Evolutionary conservation across 1,139 yeast genomes (phyloP), one percentile per base, ranked within the genome.

Genomic region (Yamadazyma membranifaciens): DNA sequence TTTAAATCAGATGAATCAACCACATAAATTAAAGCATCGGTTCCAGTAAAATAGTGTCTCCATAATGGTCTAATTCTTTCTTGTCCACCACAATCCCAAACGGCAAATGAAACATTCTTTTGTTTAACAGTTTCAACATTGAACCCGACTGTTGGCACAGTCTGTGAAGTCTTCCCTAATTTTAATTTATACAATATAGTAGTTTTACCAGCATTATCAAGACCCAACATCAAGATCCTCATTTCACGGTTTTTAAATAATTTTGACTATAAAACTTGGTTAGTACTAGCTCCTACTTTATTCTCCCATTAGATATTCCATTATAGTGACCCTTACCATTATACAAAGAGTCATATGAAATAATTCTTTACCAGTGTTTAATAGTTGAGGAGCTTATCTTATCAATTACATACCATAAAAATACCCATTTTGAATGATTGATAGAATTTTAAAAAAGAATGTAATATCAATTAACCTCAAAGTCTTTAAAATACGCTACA

Each of bases 11-110:
- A 78, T 5, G 91, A 79, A 62, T 91, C 98, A 43, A 91, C 86
- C 40, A 91, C 97, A 61, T 87, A 91, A 43, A 91, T 87, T 46
- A 91, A 73, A n/a, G 96, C 96, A 56, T 88, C 87, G 3, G 97
- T 87, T 25, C 96, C 96, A 10, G 96, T 87, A 64, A 85, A 88
- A 64, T 89, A 91, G 60, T 89, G 96, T 62, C 97, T 80, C 97
- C 98, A 89, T 40, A 89, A 71, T 0, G 95, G 95, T 56, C 96
- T 76, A 51, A 87, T 80, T 61, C 95, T 74, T 55, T 87, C 95
- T 66, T 88, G 96, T 60, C 96, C 97, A 66, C 96, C 97, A 44
- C 94, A 94, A 63, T 89, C 97, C 97, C 97, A 91, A 51, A 92
- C 94, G 47, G 92, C 92, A 72, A 89, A 88, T 45, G 87, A 81